Base-by-base conservation (phyloP, 2,329 filamentous ascomycete genomes). In the Aspergillus latus region DNA sequence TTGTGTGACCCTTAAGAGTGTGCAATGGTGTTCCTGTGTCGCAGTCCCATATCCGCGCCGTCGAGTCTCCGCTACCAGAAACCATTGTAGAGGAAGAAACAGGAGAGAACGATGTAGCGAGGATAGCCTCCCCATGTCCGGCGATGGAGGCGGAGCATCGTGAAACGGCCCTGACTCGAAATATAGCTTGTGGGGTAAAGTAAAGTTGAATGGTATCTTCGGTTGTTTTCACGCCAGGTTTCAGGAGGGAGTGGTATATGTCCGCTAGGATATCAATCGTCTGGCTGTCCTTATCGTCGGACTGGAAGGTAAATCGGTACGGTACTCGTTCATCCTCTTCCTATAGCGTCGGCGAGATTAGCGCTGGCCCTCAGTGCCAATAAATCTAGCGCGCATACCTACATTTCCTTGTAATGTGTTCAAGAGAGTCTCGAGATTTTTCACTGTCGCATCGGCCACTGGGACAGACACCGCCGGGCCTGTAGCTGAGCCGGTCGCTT, bases 11-110 rank as follows among this genome's bases (percentile, higher is more conserved):
- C 65, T 90, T 88, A 48, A 97, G 76, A 0, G 92, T 97, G 73
- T 89, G 84, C 59, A 90, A 84, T 0, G 92, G 92, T 9, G 92
- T 97, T 47, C 92, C 92, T 0, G 92, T 97, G 67, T 97, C 90
- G 48, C 91, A 92, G 68, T 99, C 92, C 91, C 91, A 97, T 76
- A 97, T 88, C 55, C 93, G 81, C 0, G 92, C 93, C 1, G 92
- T 97, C 64, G 88, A 88, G 69, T 99, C 94, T 46, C 94, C 94
- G 59, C 88, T 91, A 0, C 93, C 94, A 1, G 90, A 96, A 0
- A 92, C 92, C 73, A 97, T 82, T 57, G 87, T 82, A 9, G 86
- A 85, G 28, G 89, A 93, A 5, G 84, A 86, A 37, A 84, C 82
- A 0, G 93, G 93, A 0, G 89, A 94, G 73, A 97, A 97, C 39